Evolutionary conservation across 192 early-diverging fungal species (phyloP).

Genomic region (Rhizophagus clarus): DNA sequence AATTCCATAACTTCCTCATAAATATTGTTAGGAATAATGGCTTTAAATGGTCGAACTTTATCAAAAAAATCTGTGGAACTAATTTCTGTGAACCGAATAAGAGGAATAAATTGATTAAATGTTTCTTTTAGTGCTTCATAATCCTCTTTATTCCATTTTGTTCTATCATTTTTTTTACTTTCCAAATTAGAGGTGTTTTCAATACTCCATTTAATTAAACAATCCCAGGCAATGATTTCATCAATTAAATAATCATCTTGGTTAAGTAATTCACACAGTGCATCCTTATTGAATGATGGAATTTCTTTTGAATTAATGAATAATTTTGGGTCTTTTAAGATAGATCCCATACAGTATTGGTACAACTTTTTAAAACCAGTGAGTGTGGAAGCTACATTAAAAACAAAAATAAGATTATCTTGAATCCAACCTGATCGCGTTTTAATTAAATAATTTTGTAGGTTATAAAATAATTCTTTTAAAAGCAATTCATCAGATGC

Average conservation of each 20-base stretch:
- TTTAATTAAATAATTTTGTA: too few species aligned
- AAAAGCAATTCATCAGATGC: too few species aligned
- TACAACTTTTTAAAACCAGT: constrained; percentile 1
- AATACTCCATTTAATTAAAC: too few species aligned
- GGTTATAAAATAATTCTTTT: too few species aligned
- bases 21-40: not conserved
- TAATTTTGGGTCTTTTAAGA: not conserved
- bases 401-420: too few species aligned
- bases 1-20: too few species aligned
- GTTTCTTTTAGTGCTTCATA: not conserved
- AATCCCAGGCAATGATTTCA: too few species aligned
- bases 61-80: not conserved
- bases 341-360: not conserved
- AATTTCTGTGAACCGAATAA: not conserved
- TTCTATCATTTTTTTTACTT: not conserved
- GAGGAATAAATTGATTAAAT: not conserved
- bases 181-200: not conserved
- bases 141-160: not conserved
- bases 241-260: too few species aligned
- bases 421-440: too few species aligned
- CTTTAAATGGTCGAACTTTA: not conserved
- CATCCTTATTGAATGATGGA: too few species aligned
- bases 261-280: too few species aligned
- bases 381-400: not conserved
- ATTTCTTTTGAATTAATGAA: constrained; percentile 14